A percentile compares a stretch with the other conserved stretches of the same genome.
These are phyloP conservation scores for Sporothrix schenckii DNA, from an alignment of 2,329 filamentous ascomycete species.

Conservation along the genomic window DNA sequence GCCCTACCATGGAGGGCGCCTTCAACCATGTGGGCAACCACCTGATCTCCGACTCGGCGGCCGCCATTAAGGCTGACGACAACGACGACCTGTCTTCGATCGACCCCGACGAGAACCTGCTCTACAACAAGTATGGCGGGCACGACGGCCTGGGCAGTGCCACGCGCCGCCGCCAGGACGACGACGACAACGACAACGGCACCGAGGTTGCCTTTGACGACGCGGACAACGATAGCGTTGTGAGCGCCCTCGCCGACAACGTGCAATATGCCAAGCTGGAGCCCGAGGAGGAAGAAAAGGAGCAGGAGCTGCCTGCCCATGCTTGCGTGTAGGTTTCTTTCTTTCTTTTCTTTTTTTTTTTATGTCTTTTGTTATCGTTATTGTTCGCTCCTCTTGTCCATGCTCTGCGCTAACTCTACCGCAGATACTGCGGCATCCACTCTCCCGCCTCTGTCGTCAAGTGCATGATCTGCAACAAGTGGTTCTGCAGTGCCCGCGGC, in stretches of 20 bases:
- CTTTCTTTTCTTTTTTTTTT: too few species aligned
- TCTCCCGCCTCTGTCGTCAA: conserved; percentile 94
- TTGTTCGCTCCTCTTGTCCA: neutral
- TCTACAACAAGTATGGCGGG: conserved; percentile 70
- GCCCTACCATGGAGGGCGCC: conserved; percentile 73
- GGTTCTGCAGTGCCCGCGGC: conserved; percentile 97
- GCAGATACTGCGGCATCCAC: conserved; percentile 94
- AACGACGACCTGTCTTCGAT: conserved; percentile 72
- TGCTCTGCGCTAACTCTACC: conserved; percentile 33
- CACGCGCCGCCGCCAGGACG: conserved; percentile 69
- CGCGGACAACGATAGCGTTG: conserved; percentile 75
- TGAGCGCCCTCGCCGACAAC: conserved; percentile 78
- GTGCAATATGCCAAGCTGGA: conserved; percentile 64
- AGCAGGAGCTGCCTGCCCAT: conserved; percentile 88
- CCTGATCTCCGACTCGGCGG: conserved; percentile 78
- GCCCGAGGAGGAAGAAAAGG: conserved; percentile 67
- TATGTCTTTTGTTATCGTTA: too few species aligned
- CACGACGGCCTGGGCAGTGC: conserved; percentile 53
- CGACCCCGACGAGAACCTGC: conserved; percentile 77
- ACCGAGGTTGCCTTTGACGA: conserved; percentile 75
- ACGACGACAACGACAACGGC: conserved; percentile 91
- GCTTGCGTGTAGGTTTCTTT: conserved; percentile 82
- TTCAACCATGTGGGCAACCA: conserved; percentile 89
- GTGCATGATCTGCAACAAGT: conserved; percentile 92
- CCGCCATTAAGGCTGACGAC: conserved; percentile 83